Percentiles rank a stretch among this genome's conserved stretches.
Evolutionary conservation across 2,329 filamentous ascomycete genomes (phyloP).

Genomic region (Aaosphaeria pasadenensis): DNA sequence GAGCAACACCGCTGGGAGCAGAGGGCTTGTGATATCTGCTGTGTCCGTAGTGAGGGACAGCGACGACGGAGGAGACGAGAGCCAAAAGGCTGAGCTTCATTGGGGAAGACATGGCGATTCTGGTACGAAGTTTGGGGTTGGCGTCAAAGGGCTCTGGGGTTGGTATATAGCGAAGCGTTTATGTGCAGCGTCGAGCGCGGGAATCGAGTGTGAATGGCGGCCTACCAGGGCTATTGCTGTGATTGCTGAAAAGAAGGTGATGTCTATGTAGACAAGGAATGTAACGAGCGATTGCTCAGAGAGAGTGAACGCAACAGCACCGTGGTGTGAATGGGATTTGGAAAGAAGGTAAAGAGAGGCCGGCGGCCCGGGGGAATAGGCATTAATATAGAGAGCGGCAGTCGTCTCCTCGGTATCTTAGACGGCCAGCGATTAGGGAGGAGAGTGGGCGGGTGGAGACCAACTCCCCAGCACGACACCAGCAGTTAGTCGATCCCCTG

Average conservation of each 20-base stretch:
- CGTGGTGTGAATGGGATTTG: constrained; percentile 17
- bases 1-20: constrained; percentile 5
- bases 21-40: constrained; percentile 26
- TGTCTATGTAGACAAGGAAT: constrained; percentile 33
- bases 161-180: no score
- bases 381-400: constrained; percentile 22
- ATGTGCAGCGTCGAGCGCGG: no score
- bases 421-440: no score
- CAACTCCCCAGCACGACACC: no score
- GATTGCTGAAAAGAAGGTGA: constrained; percentile 32
- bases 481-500: no score
- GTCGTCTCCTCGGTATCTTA: no score
- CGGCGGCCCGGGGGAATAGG: constrained; percentile 17
- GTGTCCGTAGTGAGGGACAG: constrained; percentile 33
- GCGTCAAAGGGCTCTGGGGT: no score
- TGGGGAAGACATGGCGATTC: constrained; percentile 29
- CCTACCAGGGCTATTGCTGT: constrained; percentile 44
- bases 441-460: no score
- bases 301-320: constrained; percentile 34
- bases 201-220: constrained; percentile 24
- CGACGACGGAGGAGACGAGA: constrained; percentile 39
- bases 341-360: constrained; percentile 20
- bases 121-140: no score
- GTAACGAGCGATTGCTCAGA: constrained; percentile 44
- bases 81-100: constrained; percentile 43